These are phyloP conservation scores for Trametes villosa DNA, from an alignment of 768 basidiomycete genomes.

Conservation along the genomic window DNA sequence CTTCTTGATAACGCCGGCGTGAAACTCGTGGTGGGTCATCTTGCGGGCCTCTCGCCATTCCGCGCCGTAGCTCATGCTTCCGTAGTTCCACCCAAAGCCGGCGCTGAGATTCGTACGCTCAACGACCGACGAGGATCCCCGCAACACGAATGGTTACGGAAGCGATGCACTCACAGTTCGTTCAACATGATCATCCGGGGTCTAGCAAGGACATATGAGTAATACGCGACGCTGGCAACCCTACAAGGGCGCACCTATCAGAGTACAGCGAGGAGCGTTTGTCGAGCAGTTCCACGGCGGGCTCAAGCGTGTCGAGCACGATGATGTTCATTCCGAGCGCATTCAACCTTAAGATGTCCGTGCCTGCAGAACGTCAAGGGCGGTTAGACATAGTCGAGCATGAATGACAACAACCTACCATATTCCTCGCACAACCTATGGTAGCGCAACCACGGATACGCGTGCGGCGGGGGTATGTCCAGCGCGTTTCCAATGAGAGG, in stretches of 20 bases:
- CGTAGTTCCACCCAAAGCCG: constrained; percentile 20
- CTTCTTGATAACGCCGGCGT: constrained; percentile 6
- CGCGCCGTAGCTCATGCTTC: constrained; percentile 14
- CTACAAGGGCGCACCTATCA: constrained; percentile 24
- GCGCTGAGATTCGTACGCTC: not conserved
- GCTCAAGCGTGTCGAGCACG: constrained; percentile 27
- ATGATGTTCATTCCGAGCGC: constrained; percentile 25
- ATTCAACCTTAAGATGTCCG: constrained; percentile 26
- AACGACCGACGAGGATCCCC: no score
- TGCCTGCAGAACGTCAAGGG: not conserved
- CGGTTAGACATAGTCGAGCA: not conserved
- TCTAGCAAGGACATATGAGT: not conserved
- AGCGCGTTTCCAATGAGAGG: constrained; percentile 29
- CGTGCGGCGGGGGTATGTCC: constrained; percentile 19
- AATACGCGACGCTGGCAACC: not conserved
- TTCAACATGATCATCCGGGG: constrained; percentile 21
- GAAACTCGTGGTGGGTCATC: constrained; percentile 17
- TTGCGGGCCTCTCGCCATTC: constrained; percentile 18
- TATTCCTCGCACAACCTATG: constrained; percentile 24
- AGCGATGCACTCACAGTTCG: constrained; percentile 14
- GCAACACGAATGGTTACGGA: not conserved
- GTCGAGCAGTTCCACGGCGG: constrained; percentile 33
- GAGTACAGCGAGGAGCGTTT: constrained; percentile 32
- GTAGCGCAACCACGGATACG: constrained; percentile 24
- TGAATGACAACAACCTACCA: constrained; percentile 5